A percentile compares a stretch with the other conserved stretches of the same genome.
phyloP scores from a whole-genome alignment of 768 basidiomycete species.

The Leucosporidium scottii region DNA sequence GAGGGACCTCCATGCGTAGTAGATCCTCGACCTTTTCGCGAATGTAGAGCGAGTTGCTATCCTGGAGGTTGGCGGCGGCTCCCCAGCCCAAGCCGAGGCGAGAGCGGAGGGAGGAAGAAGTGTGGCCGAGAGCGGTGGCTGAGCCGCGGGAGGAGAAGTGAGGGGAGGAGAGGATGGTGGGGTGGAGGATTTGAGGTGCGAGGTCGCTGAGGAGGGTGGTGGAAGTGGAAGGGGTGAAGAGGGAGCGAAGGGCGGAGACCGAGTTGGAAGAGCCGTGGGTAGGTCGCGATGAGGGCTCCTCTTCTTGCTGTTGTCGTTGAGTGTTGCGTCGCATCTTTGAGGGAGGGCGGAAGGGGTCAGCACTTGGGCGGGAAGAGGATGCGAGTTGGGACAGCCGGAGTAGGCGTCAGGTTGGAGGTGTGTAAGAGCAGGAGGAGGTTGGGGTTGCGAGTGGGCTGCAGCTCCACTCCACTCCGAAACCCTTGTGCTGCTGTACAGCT shows the following conservation, averaged over 20 bases:
- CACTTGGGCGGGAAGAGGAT: too few species aligned
- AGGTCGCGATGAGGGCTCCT: too few species aligned
- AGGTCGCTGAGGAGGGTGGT: background rate
- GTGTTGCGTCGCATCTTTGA: too few species aligned
- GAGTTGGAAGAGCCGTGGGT: too few species aligned
- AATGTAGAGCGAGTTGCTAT: conserved; percentile 21
- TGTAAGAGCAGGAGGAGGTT: too few species aligned
- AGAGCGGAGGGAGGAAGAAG: background rate
- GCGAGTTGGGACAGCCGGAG: too few species aligned
- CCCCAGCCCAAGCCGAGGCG: conserved; percentile 2
- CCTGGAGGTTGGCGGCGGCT: background rate
- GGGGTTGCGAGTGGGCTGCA: too few species aligned
- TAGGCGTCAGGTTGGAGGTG: too few species aligned
- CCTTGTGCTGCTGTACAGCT: too few species aligned
- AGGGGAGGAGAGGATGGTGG: background rate
- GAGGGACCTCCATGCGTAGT: conserved; percentile 23
- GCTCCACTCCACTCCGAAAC: too few species aligned
- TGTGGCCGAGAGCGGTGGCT: background rate
- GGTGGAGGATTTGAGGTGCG: background rate
- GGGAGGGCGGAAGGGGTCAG: too few species aligned
- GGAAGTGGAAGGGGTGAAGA: background rate
- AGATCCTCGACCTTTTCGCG: conserved; percentile 35
- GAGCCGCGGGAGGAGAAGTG: background rate
- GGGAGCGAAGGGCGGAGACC: background rate
- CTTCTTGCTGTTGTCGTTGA: too few species aligned